Evolutionary conservation across 2,329 filamentous ascomycete species (phyloP), one percentile per base, ranked within the genome.

Genomic region (Fusarium decemcellulare): DNA sequence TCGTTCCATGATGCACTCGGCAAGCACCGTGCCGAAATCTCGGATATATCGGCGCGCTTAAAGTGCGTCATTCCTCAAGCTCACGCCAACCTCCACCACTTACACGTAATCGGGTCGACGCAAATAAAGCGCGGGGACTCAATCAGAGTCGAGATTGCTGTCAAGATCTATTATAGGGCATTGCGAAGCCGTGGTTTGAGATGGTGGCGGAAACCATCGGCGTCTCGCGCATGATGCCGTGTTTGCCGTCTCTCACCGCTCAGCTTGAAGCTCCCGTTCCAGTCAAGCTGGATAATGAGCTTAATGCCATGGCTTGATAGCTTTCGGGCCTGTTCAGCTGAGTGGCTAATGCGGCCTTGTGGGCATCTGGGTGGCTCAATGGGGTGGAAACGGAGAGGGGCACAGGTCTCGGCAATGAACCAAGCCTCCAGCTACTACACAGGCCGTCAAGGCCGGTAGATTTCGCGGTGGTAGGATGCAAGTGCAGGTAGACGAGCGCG

Each of bases 21-120:
- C 61, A 56, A 59, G 63, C 40, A 29, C 53, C 51, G 59, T 71
- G 55, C 67, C 59, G 63, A 32, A 14, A 34, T 39, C 44, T 68
- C 68, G 68, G 68, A 65, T 70, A 71, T 62, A 12, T 34, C 68
- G 68, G 67, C 67, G 67, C 63, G 15, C 39, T 43, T 2, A 10
- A 12, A 11, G 15, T 52, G 53, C 64, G 64, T 67, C 61, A 66
- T 51, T 40, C 40, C 23, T 8, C n/a, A 37, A 15, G 56, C 30
- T 65, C 29, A 46, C 36, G 27, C 23, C 48, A 11, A 55, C 43
- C 66, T 59, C 62, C 58, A 69, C 67, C 30, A 16, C 10, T n/a
- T 42, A 27, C 15, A 58, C 50, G 57, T 23, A 54, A 56, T 34
- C 48, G 37, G 15, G 27, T 39, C 6, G 48, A 32, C 34, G 34